Evolutionary conservation across 2,329 filamentous ascomycete genomes (phyloP).

Genomic region (Fusarium nelsonii): DNA sequence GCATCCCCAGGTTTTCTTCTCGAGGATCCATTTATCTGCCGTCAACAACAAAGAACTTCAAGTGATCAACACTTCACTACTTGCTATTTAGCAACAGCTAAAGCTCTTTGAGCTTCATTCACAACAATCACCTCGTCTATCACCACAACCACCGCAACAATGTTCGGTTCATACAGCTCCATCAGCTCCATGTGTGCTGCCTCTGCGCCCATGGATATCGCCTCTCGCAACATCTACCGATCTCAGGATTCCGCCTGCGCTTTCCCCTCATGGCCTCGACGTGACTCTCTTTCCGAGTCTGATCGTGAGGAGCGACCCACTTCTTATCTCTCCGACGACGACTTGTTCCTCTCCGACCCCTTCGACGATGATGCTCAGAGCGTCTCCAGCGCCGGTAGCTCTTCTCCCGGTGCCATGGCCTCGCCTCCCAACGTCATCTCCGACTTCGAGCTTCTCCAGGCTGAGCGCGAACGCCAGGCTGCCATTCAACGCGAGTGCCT

Average conservation of each 20-base stretch:
- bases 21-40: constrained; percentile 33
- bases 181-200: constrained; percentile 63
- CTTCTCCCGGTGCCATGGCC: constrained; percentile 51
- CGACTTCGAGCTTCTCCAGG: constrained; percentile 63
- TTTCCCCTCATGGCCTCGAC: constrained; percentile 70
- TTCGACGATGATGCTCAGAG: constrained; percentile 65
- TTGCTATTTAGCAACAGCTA: constrained; percentile 36
- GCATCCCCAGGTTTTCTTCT: constrained; percentile 43
- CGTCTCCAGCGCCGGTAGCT: constrained; percentile 61
- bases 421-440: constrained; percentile 55
- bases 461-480: constrained; percentile 62
- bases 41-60: constrained; percentile 39
- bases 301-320: constrained; percentile 61
- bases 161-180: constrained; percentile 65
- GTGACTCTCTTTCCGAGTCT: constrained; percentile 63
- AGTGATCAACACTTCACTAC: constrained; percentile 33
- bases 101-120: constrained; percentile 40
- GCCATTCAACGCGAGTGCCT: constrained; percentile 66
- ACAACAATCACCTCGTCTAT: constrained; percentile 39
- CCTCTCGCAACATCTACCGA: constrained; percentile 55
- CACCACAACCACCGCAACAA: constrained; percentile 50
- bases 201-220: constrained; percentile 62
- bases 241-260: constrained; percentile 63
- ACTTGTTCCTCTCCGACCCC: constrained; percentile 66
- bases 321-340: constrained; percentile 73